Evolutionary conservation across 805 yeast species (phyloP), one percentile per base, ranked within the genome.

Genomic region (Soucietia sequanensis): DNA sequence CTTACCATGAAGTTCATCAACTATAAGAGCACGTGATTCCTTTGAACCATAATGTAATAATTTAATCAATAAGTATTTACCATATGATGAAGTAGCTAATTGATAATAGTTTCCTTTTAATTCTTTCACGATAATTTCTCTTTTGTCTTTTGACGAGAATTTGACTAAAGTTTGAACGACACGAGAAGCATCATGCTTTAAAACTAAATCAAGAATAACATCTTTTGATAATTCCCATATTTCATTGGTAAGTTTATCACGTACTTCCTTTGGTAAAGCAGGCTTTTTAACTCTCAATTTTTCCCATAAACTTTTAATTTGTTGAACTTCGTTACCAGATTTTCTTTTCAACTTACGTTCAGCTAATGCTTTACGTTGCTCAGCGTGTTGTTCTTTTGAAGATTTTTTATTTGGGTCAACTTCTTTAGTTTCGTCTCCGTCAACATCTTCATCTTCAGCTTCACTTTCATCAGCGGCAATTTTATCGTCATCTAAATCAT

Each of bases 111-210:
- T 71, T 12, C 95, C 93, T 58, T 81, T 83, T 48, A 91, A 68
- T 3, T 89, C 70, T 34, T 60, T 47, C 12, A 83, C 81, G 43
- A 91, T 79, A 16, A 68, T 69, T 17, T 78, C 82, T 65, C 96
- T 79, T 66, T 89, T 80, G 33, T 80, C 86, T 53, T 82, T 86
- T 24, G 84, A 70, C 9, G 93, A 81, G 57, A 85, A 88, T 60
- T 91, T 91, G 42, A 91, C 81, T 47, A 91, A 74, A 2, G 97
- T 89, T 65, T 91, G 99, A 27, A 91, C 95, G 37, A 91, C 91
- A 67, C 99, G 78, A 16, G 96, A 87, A 7, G 97, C 91, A 70
- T 91, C 98, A 57, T 91, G 99, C 68, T 93, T 89, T 66, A 91
- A 61, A 22, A 91, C 96, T 46, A 91, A 73, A 51, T 91, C 97